A percentile compares a stretch with the other conserved stretches of the same genome.
These are phyloP conservation scores for Calocybe gambosa DNA, from an alignment of 1,284 basidiomycete species.

Conservation along the genomic window DNA sequence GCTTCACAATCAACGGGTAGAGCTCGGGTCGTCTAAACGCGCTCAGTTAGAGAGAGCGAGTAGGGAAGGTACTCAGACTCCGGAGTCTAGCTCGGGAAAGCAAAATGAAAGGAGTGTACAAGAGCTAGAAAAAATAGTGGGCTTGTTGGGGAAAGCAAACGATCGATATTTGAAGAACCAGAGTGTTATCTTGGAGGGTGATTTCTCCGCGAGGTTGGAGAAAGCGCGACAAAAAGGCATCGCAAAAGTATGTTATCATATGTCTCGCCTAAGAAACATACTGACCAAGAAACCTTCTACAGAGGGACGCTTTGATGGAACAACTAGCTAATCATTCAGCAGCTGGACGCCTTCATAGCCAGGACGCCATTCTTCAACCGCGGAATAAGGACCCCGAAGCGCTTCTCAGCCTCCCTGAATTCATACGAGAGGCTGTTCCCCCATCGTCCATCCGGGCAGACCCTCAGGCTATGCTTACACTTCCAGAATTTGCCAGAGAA, in stretches of 20 bases:
- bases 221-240: conserved; percentile 48
- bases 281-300: background rate
- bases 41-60: conserved; percentile 62
- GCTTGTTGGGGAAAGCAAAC: conserved; percentile 67
- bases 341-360: conserved; percentile 60
- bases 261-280: background rate
- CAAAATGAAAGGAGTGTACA: conserved; percentile 40
- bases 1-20: conserved; percentile 80
- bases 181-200: conserved; percentile 56
- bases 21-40: conserved; percentile 63
- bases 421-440: conserved; percentile 52
- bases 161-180: conserved; percentile 63
- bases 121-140: conserved; percentile 68
- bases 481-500: conserved; percentile 54
- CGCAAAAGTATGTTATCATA: conserved; percentile 45
- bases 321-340: conserved; percentile 62
- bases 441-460: conserved; percentile 31
- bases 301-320: conserved; percentile 69
- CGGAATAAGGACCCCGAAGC: conserved; percentile 49
- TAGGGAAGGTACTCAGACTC: conserved; percentile 24
- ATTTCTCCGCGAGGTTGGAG: conserved; percentile 47
- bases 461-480: conserved; percentile 44
- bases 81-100: conserved; percentile 30
- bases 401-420: conserved; percentile 56
- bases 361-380: conserved; percentile 55